Evolutionary conservation across 768 basidiomycete species (phyloP), one percentile per base, ranked within the genome.

Genomic region (Kwoniella shandongensis): DNA sequence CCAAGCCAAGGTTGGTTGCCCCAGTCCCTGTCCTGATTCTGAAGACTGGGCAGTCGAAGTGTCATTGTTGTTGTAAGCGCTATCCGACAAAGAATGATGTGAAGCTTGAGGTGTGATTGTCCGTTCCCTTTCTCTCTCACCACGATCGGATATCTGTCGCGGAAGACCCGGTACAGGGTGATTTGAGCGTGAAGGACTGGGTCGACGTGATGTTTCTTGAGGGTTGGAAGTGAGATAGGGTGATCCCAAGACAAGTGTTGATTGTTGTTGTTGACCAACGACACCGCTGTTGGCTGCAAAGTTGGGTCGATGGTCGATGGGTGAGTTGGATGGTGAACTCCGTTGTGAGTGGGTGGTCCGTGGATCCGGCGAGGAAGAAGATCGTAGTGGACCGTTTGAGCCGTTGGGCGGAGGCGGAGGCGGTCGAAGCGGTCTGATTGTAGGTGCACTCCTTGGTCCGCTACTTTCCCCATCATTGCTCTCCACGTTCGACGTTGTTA

Each of bases 351-450:
- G 52, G 40, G 58, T 40, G 1, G 52, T 61, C 53, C 65, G 54
- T 22, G 69, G 66, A 38, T 71, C 69, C 1, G 69, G 69, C 2
- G 63, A 64, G 1, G 69, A 64, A 7, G 59, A 62, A 12, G 69
- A 70, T 44, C 69, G 54, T 18, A 65, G 27, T 1, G 69, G 69
- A 15, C 44, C 59, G 22, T 49, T 61, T 12, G 38, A 29, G 10
- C 47, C 54, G 29, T 51, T 58, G 2, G 57, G 25, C 26, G 48
- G 52, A n/a, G 48, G 56, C 46, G 40, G 42, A 11, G 59, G 32
- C 3, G 67, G 63, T 44, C 32, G 44, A 46, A 25, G 30, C n/a
- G 30, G 39, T 11, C 62, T 57, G 30, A 23, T 41, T n/a, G 54
- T 41, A 6, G 65, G 69, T 44, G 65, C 69, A 51, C 54, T 61